Evolutionary conservation across 345 rosid species (phyloP).

Genomic region (Erucastrum elatum): DNA sequence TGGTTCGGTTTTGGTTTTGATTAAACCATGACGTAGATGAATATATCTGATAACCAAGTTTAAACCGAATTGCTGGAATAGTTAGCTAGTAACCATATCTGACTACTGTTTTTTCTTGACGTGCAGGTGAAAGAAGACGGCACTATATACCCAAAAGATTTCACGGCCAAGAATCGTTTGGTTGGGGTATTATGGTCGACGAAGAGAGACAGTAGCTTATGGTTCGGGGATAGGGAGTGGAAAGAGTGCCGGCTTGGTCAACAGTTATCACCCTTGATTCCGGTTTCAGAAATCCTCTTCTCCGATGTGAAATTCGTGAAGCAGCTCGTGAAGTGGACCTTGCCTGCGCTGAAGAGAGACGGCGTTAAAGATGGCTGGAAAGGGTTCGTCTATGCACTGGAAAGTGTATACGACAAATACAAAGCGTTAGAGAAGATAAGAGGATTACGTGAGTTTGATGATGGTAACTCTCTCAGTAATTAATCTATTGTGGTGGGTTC

Average conservation of each 20-base stretch:
- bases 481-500: constrained; percentile 1
- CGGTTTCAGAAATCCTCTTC: constrained; percentile 68
- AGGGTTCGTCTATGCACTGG: not conserved
- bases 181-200: constrained; percentile 87
- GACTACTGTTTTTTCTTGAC: constrained; percentile 4
- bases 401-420: not conserved
- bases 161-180: constrained; percentile 68
- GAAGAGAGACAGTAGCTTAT: constrained; percentile 82
- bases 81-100: not conserved
- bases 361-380: not conserved
- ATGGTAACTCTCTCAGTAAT: not conserved
- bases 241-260: constrained; percentile 83
- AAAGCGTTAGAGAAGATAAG: not conserved
- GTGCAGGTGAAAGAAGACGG: constrained; percentile 71
- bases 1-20: not conserved
- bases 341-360: not conserved
- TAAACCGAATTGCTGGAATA: not conserved
- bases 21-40: not conserved
- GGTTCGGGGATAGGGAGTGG: constrained; percentile 84
- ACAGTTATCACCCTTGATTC: constrained; percentile 71
- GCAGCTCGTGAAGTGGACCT: not conserved
- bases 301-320: constrained; percentile 40
- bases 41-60: not conserved
- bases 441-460: not conserved
- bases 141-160: constrained; percentile 52